These are phyloP conservation scores for Botrytis porri DNA, from an alignment of 2,329 filamentous ascomycete genomes.

Conservation along the genomic window DNA sequence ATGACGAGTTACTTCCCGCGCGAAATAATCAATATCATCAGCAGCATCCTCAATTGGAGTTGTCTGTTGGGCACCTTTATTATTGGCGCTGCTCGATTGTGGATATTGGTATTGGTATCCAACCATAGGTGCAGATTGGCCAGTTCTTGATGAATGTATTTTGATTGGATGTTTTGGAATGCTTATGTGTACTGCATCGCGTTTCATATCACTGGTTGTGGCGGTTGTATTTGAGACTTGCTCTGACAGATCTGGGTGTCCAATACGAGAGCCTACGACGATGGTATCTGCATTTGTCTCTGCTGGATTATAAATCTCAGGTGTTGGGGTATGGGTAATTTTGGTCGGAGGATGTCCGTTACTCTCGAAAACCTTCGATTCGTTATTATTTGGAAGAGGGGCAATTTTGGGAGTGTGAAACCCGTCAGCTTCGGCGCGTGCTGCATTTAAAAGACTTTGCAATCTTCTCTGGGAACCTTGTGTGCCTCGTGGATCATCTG, in stretches of 20 bases:
- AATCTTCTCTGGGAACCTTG: slow-evolving; percentile 12
- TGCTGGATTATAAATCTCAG: background rate
- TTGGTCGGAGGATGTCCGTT: background rate
- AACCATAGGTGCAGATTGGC: background rate
- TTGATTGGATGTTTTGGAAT: background rate
- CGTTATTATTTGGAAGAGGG: background rate
- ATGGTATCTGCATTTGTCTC: background rate
- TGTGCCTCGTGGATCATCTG: slow-evolving; percentile 4
- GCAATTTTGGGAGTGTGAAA: background rate
- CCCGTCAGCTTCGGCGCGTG: slow-evolving; percentile 3
- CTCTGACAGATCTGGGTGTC: background rate
- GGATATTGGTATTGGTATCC: background rate
- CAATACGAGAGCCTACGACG: background rate
- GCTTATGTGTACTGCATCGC: background rate
- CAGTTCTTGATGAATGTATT: background rate
- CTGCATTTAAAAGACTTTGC: slow-evolving; percentile 14
- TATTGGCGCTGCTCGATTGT: background rate
- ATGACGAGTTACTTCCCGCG: background rate
- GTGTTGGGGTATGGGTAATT: background rate
- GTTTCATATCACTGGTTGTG: background rate
- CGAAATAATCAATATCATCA: slow-evolving; percentile 10
- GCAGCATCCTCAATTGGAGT: background rate
- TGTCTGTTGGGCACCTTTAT: background rate
- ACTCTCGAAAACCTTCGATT: background rate
- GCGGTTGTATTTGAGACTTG: background rate